Evolutionary conservation across 805 yeast genomes (phyloP).

Genomic region (Cyberlindnera americana): DNA sequence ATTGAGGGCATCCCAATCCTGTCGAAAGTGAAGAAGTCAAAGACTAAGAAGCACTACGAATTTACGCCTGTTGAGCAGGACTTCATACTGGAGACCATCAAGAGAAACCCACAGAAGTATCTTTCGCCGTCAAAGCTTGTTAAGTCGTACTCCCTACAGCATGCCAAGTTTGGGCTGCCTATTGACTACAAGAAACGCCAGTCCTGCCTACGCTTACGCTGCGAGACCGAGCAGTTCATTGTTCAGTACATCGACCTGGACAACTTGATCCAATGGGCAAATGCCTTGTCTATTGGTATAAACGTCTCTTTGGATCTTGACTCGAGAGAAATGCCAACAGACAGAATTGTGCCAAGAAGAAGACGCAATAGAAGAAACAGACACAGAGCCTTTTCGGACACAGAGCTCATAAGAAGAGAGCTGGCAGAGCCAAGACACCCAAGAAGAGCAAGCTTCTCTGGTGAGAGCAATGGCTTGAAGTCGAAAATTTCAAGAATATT

Average conservation of each 20-base stretch:
- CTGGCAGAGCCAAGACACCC: constrained; percentile 21
- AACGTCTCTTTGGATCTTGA: constrained; percentile 77
- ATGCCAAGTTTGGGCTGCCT: constrained; percentile 81
- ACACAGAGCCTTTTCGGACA: constrained; percentile 26
- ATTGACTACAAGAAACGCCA: constrained; percentile 72
- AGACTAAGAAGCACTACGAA: constrained; percentile 25
- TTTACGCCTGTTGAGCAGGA: constrained; percentile 28
- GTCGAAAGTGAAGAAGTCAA: constrained; percentile 28
- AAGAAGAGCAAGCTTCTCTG: constrained; percentile 22
- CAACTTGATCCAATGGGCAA: constrained; percentile 76
- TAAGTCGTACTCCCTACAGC: constrained; percentile 78
- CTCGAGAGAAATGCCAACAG: constrained; percentile 67
- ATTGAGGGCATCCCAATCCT: constrained; percentile 34
- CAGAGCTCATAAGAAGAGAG: constrained; percentile 27
- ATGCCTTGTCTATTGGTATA: constrained; percentile 66
- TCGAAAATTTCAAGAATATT: constrained; percentile 14
- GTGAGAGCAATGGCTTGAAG: constrained; percentile 10
- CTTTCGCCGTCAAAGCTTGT: constrained; percentile 32
- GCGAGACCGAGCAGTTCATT: constrained; percentile 80
- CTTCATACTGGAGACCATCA: constrained; percentile 19
- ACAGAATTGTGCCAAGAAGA: constrained; percentile 77
- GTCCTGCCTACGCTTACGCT: constrained; percentile 67
- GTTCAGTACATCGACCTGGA: constrained; percentile 59
- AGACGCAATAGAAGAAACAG: constrained; percentile 43
- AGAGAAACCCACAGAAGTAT: constrained; percentile 14